phyloP scores from a whole-genome alignment of 768 basidiomycete genomes.

The Suillus subaureus region DNA sequence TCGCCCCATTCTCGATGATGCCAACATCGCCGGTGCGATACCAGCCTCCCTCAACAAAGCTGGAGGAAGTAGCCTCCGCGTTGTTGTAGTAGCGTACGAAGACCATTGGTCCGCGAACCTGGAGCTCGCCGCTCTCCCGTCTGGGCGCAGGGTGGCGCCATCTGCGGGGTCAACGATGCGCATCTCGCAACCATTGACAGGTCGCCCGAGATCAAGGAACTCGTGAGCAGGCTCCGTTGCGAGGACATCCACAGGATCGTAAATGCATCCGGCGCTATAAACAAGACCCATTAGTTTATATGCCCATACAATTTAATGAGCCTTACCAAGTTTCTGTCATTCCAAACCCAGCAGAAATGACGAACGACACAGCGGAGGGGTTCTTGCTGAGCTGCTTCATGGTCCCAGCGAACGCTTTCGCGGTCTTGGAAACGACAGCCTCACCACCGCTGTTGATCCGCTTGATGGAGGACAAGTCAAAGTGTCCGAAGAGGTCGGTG shows the following conservation, averaged over 20 bases:
- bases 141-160: slow-evolving; percentile 27
- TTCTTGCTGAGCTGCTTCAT: slow-evolving; percentile 29
- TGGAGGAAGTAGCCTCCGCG: slow-evolving; percentile 44
- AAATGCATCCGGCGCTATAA: slow-evolving; percentile 42
- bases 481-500: slow-evolving; percentile 22
- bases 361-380: slow-evolving; percentile 13
- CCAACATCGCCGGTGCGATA: slow-evolving; percentile 63
- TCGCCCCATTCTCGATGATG: slow-evolving; percentile 33
- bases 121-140: slow-evolving; percentile 42
- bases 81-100: slow-evolving; percentile 52
- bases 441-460: slow-evolving; percentile 47
- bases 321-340: slow-evolving; percentile 47
- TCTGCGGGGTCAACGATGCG: slow-evolving; percentile 37
- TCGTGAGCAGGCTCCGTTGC: slow-evolving; percentile 26
- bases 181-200: slow-evolving; percentile 34
- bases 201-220: slow-evolving; percentile 40
- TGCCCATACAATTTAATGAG: not conserved
- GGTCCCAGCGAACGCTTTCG: slow-evolving; percentile 38
- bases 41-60: slow-evolving; percentile 56
- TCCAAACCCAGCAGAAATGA: slow-evolving; percentile 35
- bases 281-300: not conserved
- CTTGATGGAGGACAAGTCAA: slow-evolving; percentile 37
- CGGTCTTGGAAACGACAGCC: slow-evolving; percentile 42
- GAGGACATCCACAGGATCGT: slow-evolving; percentile 32
- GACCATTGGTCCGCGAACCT: slow-evolving; percentile 43